phyloP scores from a whole-genome alignment of 495 filamentous ascomycete genomes.

The Neurospora sp. region DNA sequence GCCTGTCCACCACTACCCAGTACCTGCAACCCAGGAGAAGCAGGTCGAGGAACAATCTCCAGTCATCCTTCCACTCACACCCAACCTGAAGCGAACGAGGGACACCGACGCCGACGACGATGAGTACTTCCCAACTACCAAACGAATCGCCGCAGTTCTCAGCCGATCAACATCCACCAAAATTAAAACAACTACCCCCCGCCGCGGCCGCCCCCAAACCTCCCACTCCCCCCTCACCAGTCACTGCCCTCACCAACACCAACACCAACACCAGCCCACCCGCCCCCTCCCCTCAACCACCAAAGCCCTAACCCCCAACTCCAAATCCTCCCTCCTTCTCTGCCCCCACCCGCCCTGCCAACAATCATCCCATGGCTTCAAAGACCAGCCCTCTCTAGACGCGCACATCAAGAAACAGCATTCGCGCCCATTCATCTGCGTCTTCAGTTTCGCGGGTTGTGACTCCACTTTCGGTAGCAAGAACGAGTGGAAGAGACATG shows the following conservation, averaged over 20 bases:
- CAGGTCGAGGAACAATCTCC: conserved; percentile 9
- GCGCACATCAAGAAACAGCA: conserved; percentile 43
- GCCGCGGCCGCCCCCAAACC: background rate
- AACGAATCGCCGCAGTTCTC: background rate
- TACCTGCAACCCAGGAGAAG: conserved; percentile 22
- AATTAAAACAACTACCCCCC: background rate
- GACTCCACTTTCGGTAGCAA: conserved; percentile 66
- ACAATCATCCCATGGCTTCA: conserved; percentile 32
- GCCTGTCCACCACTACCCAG: conserved; percentile 11
- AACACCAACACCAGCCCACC: conserved; percentile 3
- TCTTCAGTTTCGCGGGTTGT: conserved; percentile 70
- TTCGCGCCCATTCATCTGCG: conserved; percentile 64
- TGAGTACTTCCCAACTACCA: conserved; percentile 12
- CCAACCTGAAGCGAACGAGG: background rate
- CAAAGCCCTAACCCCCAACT: background rate
- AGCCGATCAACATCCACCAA: background rate
- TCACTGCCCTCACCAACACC: background rate
- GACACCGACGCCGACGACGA: conserved; percentile 6
- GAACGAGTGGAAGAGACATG: conserved; percentile 93
- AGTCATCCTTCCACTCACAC: conserved; percentile 11
- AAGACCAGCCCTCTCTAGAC: conserved; percentile 29
- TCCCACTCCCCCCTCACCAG: background rate
- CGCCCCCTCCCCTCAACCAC: background rate
- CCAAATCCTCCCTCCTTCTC: conserved; percentile 5
- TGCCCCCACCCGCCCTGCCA: conserved; percentile 27